Base-by-base conservation (phyloP, 1,284 basidiomycete species). In the Hortiboletus rubellus region DNA sequence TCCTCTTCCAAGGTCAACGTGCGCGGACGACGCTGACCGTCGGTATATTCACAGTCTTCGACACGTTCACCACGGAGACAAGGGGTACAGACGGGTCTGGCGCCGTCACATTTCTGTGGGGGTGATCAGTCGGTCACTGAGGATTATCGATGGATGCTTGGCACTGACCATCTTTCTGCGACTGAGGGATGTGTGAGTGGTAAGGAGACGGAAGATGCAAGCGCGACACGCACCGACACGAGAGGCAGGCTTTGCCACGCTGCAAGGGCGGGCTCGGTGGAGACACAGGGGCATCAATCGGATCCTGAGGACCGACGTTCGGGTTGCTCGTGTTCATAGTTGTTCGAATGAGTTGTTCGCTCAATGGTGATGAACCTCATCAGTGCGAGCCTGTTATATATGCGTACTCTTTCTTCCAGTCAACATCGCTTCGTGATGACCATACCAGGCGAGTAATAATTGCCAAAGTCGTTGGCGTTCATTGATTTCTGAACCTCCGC, bases 31-130 rank as follows among this genome's bases (percentile, higher is more conserved):
- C 65, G 66, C 36, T 65, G 66, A 14, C 68, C 69, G 45, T 78
- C 75, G 1, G 70, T 67, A 55, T 79, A 80, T 65, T 79, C 75
- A 60, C 77, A 79, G 42, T 78, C 78, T 1, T 72, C 71, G n/a
- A 60, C 59, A 11, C 75, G 66, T 30, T 74, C 72, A 3, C 71
- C 68, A 5, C 68, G 64, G 45, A 67, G 55, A 55, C 77, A 79
- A 43, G 71, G 74, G 3, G 67, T 64, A 50, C 77, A 79, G 17
- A 72, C 60, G 0, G 78, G 78, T 36, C 72, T 70, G 1, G 48
- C 42, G 5, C 78, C 77, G 52, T 79, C 76, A 41, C 77, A 79
- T 68, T 69, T 77, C 77, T 79, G 50, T 5, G 38, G 14, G 53
- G 9, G 41, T 37, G 11, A 52, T 42, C 7, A 51, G 46, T 38